Conservation (phyloP, 2,329 filamentous ascomycete species). For the Stagonosporopsis chrysanthemi region DNA sequence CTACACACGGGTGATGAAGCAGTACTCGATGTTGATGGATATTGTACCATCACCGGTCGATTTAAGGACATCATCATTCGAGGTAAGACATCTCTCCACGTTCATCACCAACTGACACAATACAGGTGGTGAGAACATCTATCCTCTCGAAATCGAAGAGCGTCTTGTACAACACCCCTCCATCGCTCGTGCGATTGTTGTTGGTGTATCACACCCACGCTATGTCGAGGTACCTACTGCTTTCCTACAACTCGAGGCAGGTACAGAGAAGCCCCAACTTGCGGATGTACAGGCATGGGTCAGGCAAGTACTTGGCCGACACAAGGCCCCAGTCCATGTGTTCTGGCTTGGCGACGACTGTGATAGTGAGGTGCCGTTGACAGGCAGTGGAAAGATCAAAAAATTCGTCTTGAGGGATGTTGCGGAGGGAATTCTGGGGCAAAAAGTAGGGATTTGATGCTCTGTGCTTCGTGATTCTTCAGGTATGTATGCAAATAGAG, state of each 20-base stretch:
- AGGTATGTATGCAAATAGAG: background rate
- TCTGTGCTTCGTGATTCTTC: background rate
- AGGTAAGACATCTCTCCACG: constrained; percentile 49
- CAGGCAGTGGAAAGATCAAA: constrained; percentile 56
- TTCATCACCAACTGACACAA: constrained; percentile 4
- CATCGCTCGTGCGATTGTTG: constrained; percentile 71
- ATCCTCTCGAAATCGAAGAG: constrained; percentile 79
- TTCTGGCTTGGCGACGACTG: constrained; percentile 73
- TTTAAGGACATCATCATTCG: constrained; percentile 84
- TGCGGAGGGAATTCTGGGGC: constrained; percentile 36
- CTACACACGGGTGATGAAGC: constrained; percentile 52
- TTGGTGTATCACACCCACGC: constrained; percentile 72
- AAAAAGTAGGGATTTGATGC: constrained; percentile 2
- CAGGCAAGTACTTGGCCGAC: constrained; percentile 48
- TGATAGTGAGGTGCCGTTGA: constrained; percentile 49
- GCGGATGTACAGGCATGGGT: constrained; percentile 50
- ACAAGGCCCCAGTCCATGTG: constrained; percentile 70
- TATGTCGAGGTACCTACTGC: constrained; percentile 77
- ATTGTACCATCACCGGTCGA: constrained; percentile 74
- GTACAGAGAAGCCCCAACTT: constrained; percentile 34
- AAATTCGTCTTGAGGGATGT: constrained; percentile 50
- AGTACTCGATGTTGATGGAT: constrained; percentile 56
- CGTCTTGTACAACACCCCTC: constrained; percentile 70
- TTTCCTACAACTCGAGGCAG: constrained; percentile 58
- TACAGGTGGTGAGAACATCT: constrained; percentile 53